These are phyloP conservation scores for Wickerhamiella vanderwaltii DNA, from an alignment of 805 yeast genomes.

Conservation along the genomic window DNA sequence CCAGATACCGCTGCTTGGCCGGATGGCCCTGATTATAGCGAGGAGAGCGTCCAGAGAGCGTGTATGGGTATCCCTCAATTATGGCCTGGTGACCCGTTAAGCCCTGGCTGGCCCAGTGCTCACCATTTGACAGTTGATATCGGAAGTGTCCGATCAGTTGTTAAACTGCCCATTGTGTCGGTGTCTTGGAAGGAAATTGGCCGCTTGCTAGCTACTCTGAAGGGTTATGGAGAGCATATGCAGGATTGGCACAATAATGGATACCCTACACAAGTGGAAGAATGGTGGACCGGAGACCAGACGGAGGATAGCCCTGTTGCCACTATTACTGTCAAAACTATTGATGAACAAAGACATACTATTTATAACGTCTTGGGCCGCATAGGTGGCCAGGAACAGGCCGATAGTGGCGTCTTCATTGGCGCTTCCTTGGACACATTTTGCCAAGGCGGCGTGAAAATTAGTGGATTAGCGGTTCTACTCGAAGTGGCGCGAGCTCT, in stretches of 20 bases:
- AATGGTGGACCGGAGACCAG: conserved; percentile 36
- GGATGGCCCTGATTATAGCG: conserved; percentile 28
- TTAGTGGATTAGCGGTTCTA: conserved; percentile 62
- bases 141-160: conserved; percentile 43
- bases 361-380: conserved; percentile 72
- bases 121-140: conserved; percentile 33
- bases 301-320: conserved; percentile 19
- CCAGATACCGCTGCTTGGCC: conserved; percentile 23
- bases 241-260: conserved; percentile 28
- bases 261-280: conserved; percentile 23
- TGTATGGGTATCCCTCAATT: conserved; percentile 34
- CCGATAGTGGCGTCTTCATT: conserved; percentile 47
- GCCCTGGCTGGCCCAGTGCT: conserved; percentile 61
- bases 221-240: conserved; percentile 31
- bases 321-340: conserved; percentile 31
- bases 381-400: conserved; percentile 70
- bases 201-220: conserved; percentile 30
- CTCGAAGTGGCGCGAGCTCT: conserved; percentile 61
- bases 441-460: conserved; percentile 58
- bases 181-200: conserved; percentile 61
- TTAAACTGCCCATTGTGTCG: conserved; percentile 67
- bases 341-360: conserved; percentile 41
- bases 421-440: conserved; percentile 77
- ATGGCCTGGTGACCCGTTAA: conserved; percentile 65
- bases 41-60: conserved; percentile 39